Percentiles rank a stretch among this genome's conserved stretches.
These are phyloP conservation scores for Trypanosoma melophagium DNA, from an alignment of 208 protist genomes.

Conservation along the genomic window DNA sequence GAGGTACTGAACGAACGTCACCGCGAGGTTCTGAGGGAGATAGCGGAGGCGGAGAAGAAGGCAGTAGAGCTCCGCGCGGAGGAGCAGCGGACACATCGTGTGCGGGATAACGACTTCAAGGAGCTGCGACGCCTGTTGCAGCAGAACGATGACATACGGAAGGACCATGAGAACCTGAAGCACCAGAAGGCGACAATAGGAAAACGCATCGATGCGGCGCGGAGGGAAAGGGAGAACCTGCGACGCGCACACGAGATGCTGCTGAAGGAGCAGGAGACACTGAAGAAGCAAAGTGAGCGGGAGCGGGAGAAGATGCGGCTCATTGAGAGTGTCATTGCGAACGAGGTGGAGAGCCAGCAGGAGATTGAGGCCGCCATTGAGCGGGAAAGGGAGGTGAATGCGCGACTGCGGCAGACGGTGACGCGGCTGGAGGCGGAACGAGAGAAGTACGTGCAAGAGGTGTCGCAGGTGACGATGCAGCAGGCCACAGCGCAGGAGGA, in stretches of 20 bases:
- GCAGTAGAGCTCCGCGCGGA: slow-evolving; percentile 63
- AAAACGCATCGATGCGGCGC: slow-evolving; percentile 63
- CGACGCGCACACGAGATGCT: slow-evolving; percentile 64
- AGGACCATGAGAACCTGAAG: slow-evolving; percentile 71
- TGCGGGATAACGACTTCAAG: slow-evolving; percentile 81
- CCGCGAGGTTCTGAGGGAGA: slow-evolving; percentile 66
- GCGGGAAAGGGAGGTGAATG: slow-evolving; percentile 64
- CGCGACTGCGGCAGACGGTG: slow-evolving; percentile 52
- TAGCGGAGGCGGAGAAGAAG: slow-evolving; percentile 73
- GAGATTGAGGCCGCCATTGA: slow-evolving; percentile 89
- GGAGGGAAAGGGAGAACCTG: slow-evolving; percentile 60
- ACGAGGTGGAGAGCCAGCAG: slow-evolving; percentile 74
- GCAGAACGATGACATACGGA: slow-evolving; percentile 82
- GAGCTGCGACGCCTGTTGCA: slow-evolving; percentile 73
- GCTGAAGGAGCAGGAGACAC: slow-evolving; percentile 54
- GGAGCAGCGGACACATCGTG: slow-evolving; percentile 49
- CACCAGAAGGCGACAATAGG: slow-evolving; percentile 71
- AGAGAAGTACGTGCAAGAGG: slow-evolving; percentile 84
- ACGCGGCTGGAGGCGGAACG: slow-evolving; percentile 91
- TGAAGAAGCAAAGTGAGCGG: slow-evolving; percentile 67
- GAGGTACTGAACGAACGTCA: slow-evolving; percentile 82
- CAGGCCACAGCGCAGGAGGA: slow-evolving; percentile 89
- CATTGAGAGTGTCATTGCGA: slow-evolving; percentile 80
- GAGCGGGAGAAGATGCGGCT: slow-evolving; percentile 63
- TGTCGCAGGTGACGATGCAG: slow-evolving; percentile 84